phyloP scores from a whole-genome alignment of 2,329 filamentous ascomycete species.

The Coleophoma cylindrospora region DNA sequence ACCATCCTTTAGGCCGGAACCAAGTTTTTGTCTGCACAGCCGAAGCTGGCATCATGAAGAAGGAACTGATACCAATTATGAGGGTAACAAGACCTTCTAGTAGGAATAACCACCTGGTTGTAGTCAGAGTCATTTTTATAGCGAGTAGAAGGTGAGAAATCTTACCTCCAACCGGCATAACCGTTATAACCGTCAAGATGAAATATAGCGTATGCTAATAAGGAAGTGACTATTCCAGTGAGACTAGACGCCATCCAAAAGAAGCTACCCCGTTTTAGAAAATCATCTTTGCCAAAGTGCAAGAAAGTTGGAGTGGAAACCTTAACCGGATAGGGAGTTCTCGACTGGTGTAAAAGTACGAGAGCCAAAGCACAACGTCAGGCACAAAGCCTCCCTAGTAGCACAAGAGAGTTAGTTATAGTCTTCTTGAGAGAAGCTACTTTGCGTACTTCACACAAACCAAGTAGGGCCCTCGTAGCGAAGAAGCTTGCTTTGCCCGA shows the following conservation, averaged over 20 bases:
- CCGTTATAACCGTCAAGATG: conserved; percentile 43
- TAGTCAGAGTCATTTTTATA: conserved; percentile 1
- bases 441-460: conserved; percentile 29
- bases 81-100: conserved; percentile 51
- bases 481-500: conserved; percentile 36
- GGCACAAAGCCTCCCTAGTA: conserved; percentile 52
- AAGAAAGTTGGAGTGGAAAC: no score
- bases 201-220: conserved; percentile 50
- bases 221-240: conserved; percentile 35
- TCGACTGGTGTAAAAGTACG: conserved; percentile 67
- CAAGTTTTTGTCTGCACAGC: conserved; percentile 52
- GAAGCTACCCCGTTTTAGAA: no score
- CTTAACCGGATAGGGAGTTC: conserved; percentile 62
- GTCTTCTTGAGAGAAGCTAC: not conserved
- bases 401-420: not conserved
- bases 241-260: conserved; percentile 63
- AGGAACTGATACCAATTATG: conserved; percentile 47
- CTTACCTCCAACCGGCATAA: conserved; percentile 42
- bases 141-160: not conserved
- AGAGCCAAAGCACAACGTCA: conserved; percentile 59
- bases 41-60: conserved; percentile 52
- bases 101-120: conserved; percentile 47
- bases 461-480: conserved; percentile 32
- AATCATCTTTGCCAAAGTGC: no score
- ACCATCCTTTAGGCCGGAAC: conserved; percentile 57